Evolutionary conservation across 441 rosid species (phyloP).

Genomic region (Pelargonium hybrid): DNA sequence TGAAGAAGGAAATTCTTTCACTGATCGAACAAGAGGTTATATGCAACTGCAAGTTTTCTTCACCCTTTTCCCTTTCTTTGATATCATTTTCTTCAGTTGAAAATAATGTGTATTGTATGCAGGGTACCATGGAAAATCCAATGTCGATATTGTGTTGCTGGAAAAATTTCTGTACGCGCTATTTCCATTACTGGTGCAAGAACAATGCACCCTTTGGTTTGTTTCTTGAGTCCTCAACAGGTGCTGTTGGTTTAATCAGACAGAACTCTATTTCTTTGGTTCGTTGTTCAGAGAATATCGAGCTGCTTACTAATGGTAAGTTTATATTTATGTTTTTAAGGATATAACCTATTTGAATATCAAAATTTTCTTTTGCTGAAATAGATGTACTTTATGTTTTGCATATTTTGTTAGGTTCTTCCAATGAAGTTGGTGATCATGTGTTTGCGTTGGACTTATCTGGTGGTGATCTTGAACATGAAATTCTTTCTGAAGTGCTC

Average conservation of each 20-base stretch:
- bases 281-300: constrained; percentile 58
- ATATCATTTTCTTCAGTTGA: constrained; percentile 8
- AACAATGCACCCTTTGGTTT: constrained; percentile 62
- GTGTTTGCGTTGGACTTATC: constrained; percentile 34
- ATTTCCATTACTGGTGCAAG: constrained; percentile 81
- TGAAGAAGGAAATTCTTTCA: constrained; percentile 67
- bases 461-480: constrained; percentile 39
- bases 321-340: neutral
- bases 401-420: constrained; percentile 36
- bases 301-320: constrained; percentile 68
- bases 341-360: neutral
- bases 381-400: constrained; percentile 13
- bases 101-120: constrained; percentile 20
- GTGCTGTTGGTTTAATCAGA: constrained; percentile 78
- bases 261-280: constrained; percentile 67
- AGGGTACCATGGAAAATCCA: constrained; percentile 55
- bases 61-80: constrained; percentile 1
- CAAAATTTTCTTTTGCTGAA: neutral
- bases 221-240: constrained; percentile 43
- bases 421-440: constrained; percentile 41
- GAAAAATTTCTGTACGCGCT: constrained; percentile 66
- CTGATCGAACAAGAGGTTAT: constrained; percentile 76
- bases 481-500: constrained; percentile 57
- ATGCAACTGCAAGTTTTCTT: neutral
- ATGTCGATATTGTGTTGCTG: constrained; percentile 52